phyloP scores from a whole-genome alignment of 2,329 filamentous ascomycete genomes.

The Madurella mycetomatis region DNA sequence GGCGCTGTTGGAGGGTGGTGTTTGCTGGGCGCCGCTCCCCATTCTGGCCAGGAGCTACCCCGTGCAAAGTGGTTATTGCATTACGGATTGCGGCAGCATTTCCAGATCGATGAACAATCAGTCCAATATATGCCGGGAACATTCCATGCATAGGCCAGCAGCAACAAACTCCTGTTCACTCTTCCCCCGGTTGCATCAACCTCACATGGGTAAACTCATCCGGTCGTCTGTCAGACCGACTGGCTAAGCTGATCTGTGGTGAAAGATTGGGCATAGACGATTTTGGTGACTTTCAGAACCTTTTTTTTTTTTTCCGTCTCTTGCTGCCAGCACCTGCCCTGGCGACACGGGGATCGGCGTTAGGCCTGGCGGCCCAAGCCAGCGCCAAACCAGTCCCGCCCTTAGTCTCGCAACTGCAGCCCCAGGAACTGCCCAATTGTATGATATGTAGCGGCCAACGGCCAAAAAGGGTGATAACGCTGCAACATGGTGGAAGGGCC shows the following conservation, averaged over 20 bases:
- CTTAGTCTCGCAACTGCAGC: too few species aligned
- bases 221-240: slow-evolving; percentile 5
- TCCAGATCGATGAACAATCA: background rate
- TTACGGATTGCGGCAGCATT: background rate
- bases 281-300: too few species aligned
- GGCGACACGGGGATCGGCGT: too few species aligned
- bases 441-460: background rate
- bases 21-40: slow-evolving; percentile 4
- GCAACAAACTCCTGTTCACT: background rate
- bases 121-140: background rate
- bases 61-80: background rate
- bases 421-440: too few species aligned
- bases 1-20: slow-evolving; percentile 1
- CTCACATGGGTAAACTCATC: background rate
- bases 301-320: too few species aligned
- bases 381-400: too few species aligned
- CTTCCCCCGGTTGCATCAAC: background rate
- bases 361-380: too few species aligned
- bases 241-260: background rate
- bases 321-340: too few species aligned
- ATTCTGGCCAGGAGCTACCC: too few species aligned
- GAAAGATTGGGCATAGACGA: too few species aligned
- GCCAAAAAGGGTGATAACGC: background rate
- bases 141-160: background rate
- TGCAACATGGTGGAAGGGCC: background rate